phyloP scores from a whole-genome alignment of 495 filamentous ascomycete genomes.

The Aspergillus homomorphus region DNA sequence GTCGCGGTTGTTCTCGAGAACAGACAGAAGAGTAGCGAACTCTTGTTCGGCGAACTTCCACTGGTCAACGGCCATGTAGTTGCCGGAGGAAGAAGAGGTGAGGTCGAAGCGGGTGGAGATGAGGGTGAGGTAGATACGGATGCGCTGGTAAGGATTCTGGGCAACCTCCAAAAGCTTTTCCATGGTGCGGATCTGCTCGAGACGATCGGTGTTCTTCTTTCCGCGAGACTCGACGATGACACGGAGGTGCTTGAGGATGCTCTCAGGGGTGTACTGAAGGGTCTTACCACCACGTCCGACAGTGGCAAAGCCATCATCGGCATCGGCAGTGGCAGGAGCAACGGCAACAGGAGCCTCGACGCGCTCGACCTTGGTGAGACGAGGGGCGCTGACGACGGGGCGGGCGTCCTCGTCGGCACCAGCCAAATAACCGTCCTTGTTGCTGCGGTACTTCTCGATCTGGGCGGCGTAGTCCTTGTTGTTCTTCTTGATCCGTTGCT shows the following conservation, averaged over 20 bases:
- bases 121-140: slow-evolving; percentile 86
- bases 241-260: slow-evolving; percentile 94
- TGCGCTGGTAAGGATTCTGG: slow-evolving; percentile 85
- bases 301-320: slow-evolving; percentile 81
- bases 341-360: slow-evolving; percentile 42
- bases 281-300: slow-evolving; percentile 85
- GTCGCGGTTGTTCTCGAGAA: slow-evolving; percentile 73
- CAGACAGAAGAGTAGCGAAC: slow-evolving; percentile 68
- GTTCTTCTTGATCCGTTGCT: slow-evolving; percentile 96
- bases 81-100: slow-evolving; percentile 69
- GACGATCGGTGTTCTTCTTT: slow-evolving; percentile 96
- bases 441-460: slow-evolving; percentile 80
- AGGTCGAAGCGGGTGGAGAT: slow-evolving; percentile 95
- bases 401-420: slow-evolving; percentile 71
- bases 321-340: slow-evolving; percentile 40
- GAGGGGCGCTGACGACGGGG: slow-evolving; percentile 28
- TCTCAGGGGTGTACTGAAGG: slow-evolving; percentile 89
- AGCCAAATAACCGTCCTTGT: slow-evolving; percentile 84
- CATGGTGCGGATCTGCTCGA: slow-evolving; percentile 95
- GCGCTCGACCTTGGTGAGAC: slow-evolving; percentile 43
- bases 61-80: slow-evolving; percentile 91
- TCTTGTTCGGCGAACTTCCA: slow-evolving; percentile 95
- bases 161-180: slow-evolving; percentile 91
- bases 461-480: slow-evolving; percentile 90
- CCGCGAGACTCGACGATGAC: slow-evolving; percentile 92